Percentiles rank a stretch among this genome's conserved stretches.
Conservation (phyloP, 2,329 filamentous ascomycete species). For the Aspergillus aculeatus region DNA sequence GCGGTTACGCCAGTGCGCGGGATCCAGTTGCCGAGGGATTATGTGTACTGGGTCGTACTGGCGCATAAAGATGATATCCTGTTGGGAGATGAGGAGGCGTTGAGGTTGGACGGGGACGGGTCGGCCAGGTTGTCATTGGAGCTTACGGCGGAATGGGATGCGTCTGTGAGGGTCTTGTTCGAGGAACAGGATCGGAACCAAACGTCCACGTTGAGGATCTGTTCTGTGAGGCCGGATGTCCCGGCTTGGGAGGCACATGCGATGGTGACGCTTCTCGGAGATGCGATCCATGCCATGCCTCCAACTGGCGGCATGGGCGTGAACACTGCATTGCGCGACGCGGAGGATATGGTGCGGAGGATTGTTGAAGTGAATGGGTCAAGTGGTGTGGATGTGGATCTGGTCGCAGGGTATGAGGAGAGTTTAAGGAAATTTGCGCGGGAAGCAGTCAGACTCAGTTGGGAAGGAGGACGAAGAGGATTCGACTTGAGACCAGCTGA, state of each 20-base stretch:
- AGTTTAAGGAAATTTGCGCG: slow-evolving; percentile 21
- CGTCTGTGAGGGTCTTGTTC: background rate
- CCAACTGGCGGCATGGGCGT: slow-evolving; percentile 49
- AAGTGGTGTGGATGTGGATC: background rate
- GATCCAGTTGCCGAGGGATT: slow-evolving; percentile 2
- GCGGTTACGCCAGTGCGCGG: background rate
- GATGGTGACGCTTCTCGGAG: slow-evolving; percentile 45
- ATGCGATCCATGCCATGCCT: slow-evolving; percentile 49
- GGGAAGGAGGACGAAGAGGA: slow-evolving; percentile 22
- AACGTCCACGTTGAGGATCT: slow-evolving; percentile 1
- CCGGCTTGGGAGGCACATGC: slow-evolving; percentile 3
- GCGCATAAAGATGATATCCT: background rate
- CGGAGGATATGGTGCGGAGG: background rate
- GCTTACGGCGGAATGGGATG: background rate
- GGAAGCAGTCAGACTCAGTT: slow-evolving; percentile 21
- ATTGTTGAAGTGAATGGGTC: background rate
- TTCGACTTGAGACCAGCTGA: slow-evolving; percentile 23
- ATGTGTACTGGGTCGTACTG: slow-evolving; percentile 5
- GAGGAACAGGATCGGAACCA: slow-evolving; percentile 1
- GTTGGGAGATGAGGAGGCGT: background rate
- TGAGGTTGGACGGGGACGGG: slow-evolving; percentile 1
- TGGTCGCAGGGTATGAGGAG: slow-evolving; percentile 20
- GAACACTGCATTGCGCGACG: slow-evolving; percentile 41
- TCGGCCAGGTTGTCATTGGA: background rate
- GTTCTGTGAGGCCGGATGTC: slow-evolving; percentile 2